Evolutionary conservation across 73 alveolate species (phyloP).

Genomic region (Paramecium tetraurelia): DNA sequence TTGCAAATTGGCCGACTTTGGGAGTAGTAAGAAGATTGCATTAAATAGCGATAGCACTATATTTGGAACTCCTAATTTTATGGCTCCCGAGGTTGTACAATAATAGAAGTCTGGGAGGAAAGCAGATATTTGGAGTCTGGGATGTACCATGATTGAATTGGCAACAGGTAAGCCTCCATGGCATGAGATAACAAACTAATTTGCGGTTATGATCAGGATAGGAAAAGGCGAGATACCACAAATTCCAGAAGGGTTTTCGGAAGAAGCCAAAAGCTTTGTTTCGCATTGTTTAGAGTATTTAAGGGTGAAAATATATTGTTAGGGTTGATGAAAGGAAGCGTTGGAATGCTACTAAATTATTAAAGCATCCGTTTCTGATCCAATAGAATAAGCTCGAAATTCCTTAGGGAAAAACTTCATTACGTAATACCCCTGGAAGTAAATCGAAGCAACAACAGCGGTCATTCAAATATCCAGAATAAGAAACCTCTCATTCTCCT

Average conservation of each 20-base stretch:
- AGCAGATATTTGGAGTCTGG: conserved; percentile 81
- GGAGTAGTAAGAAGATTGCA: conserved; percentile 14
- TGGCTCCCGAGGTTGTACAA: conserved; percentile 94
- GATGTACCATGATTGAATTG: conserved; percentile 78
- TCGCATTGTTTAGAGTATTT: conserved; percentile 58
- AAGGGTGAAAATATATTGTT: not conserved
- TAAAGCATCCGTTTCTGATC: not conserved
- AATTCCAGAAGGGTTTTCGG: conserved; percentile 51
- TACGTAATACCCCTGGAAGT: not conserved
- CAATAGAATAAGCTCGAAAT: not conserved
- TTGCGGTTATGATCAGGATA: conserved; percentile 30
- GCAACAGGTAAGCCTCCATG: conserved; percentile 79
- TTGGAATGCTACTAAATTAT: conserved; percentile 31
- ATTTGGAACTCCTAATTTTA: conserved; percentile 76
- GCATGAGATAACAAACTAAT: conserved; percentile 2
- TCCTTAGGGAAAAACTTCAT: not conserved
- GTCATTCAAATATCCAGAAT: not conserved
- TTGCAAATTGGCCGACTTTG: conserved; percentile 61
- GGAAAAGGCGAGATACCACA: conserved; percentile 50
- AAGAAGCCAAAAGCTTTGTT: conserved; percentile 25
- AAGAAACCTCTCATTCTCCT: not conserved
- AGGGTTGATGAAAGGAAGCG: not conserved
- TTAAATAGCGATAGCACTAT: not conserved
- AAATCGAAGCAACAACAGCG: not conserved
- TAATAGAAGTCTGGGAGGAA: conserved; percentile 73